phyloP scores from a whole-genome alignment of 257 asterid genomes.

The Cynanchum wilfordii region DNA sequence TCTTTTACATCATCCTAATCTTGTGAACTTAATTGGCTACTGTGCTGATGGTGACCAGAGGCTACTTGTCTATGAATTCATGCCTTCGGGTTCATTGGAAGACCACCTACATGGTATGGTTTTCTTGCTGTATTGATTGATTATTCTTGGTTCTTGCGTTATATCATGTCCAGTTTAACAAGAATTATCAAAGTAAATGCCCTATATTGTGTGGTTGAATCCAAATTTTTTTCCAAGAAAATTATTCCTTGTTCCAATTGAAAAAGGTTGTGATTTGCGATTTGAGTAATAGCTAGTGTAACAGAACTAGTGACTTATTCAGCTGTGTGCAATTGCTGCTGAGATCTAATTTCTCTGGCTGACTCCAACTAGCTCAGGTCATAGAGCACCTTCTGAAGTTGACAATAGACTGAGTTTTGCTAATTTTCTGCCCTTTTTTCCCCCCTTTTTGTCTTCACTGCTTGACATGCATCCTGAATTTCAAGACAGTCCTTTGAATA shows the following conservation, averaged over 20 bases:
- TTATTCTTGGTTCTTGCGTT: not conserved
- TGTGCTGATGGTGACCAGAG: conserved; percentile 99
- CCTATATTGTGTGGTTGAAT: not conserved
- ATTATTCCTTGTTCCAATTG: not conserved
- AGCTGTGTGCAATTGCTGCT: not conserved
- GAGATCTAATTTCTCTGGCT: not conserved
- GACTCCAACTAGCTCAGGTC: not conserved
- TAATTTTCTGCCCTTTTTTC: not conserved
- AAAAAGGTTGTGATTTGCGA: not conserved
- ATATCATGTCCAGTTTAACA: not conserved
- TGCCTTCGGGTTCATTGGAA: conserved; percentile 97
- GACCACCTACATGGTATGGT: conserved; percentile 93
- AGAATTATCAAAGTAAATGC: not conserved
- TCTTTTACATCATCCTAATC: conserved; percentile 93
- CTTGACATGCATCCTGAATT: not conserved
- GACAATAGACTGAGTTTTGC: not conserved
- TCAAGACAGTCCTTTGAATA: not conserved
- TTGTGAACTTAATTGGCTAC: conserved; percentile 85
- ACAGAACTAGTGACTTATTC: not conserved
- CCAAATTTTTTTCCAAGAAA: not conserved
- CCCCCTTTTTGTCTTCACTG: not conserved
- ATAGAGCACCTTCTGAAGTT: not conserved
- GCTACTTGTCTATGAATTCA: conserved; percentile 94
- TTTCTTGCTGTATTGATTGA: conserved; percentile 7
- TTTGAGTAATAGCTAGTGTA: not conserved